phyloP scores from a whole-genome alignment of 345 rosid species.

The Reutealis trisperma region DNA sequence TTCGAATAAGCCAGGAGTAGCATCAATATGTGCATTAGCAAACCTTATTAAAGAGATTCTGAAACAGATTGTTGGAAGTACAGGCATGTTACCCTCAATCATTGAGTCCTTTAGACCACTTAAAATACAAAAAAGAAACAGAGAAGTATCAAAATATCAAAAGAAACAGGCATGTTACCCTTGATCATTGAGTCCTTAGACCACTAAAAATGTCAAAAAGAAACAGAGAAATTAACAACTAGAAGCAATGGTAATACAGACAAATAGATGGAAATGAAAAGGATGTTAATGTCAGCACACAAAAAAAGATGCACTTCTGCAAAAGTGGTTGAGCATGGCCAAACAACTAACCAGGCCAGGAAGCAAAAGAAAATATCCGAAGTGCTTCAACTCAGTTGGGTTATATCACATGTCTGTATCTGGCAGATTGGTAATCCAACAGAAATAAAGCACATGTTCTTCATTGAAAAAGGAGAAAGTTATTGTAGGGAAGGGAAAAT shows the following conservation, averaged over 20 bases:
- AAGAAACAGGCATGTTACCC: too few species aligned
- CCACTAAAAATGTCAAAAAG: not conserved
- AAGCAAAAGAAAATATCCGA: not conserved
- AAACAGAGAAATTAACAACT: not conserved
- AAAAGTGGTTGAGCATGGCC: not conserved
- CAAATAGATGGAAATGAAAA: not conserved
- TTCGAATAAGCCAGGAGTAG: not conserved
- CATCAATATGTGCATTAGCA: not conserved
- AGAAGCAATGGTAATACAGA: not conserved
- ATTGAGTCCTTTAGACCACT: not conserved
- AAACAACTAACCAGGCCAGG: not conserved
- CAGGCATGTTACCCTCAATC: not conserved
- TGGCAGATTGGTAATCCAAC: not conserved
- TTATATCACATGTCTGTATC: not conserved
- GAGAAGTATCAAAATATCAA: too few species aligned
- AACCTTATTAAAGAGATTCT: not conserved
- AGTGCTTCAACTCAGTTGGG: not conserved
- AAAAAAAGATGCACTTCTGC: too few species aligned
- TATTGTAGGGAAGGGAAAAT: too few species aligned
- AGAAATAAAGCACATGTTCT: not conserved
- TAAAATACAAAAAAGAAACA: not conserved
- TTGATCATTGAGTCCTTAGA: not conserved
- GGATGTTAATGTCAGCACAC: not conserved
- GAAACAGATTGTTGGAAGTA: not conserved
- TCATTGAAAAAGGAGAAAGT: not conserved